Percentiles rank a stretch among this genome's conserved stretches.
Evolutionary conservation across 2,329 filamentous ascomycete species (phyloP).

Genomic region (Biscogniauxia sp.): DNA sequence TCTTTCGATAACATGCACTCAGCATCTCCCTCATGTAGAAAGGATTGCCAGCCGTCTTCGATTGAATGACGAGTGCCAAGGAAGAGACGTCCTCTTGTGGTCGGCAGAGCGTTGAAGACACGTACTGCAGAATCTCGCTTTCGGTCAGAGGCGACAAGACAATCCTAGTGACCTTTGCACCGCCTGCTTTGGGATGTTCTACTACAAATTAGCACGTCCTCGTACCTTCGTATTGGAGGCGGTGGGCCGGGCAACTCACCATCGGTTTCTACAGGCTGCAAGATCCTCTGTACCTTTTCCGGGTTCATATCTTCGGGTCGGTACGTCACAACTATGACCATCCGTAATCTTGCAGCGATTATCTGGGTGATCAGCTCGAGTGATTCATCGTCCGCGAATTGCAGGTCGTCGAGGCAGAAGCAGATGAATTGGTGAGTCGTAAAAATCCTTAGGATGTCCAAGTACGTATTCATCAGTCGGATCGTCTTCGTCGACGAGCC

Average conservation of each 20-base stretch:
- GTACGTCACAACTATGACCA: slow-evolving; percentile 78
- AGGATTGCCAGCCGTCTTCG: slow-evolving; percentile 83
- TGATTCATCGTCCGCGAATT: slow-evolving; percentile 87
- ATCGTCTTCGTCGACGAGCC: slow-evolving; percentile 62
- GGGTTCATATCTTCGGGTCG: slow-evolving; percentile 63
- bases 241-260: slow-evolving; percentile 33
- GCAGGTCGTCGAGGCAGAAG: slow-evolving; percentile 83
- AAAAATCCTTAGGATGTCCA: slow-evolving; percentile 81
- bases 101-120: slow-evolving; percentile 76
- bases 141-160: slow-evolving; percentile 72
- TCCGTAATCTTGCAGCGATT: slow-evolving; percentile 72
- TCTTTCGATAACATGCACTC: slow-evolving; percentile 79
- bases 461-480: slow-evolving; percentile 80
- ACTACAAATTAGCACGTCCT: slow-evolving; percentile 11
- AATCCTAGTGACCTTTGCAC: slow-evolving; percentile 65
- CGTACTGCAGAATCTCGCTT: slow-evolving; percentile 77
- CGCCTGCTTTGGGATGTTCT: slow-evolving; percentile 45
- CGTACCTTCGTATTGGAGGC: neutral
- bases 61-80: slow-evolving; percentile 80
- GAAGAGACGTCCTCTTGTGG: slow-evolving; percentile 70
- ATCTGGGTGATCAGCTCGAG: slow-evolving; percentile 81
- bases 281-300: slow-evolving; percentile 52
- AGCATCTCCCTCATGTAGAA: slow-evolving; percentile 93
- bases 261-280: slow-evolving; percentile 54
- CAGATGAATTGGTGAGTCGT: slow-evolving; percentile 84